Base-by-base conservation (phyloP, 495 filamentous ascomycete genomes). In the Rostrohypoxylon terebratum region DNA sequence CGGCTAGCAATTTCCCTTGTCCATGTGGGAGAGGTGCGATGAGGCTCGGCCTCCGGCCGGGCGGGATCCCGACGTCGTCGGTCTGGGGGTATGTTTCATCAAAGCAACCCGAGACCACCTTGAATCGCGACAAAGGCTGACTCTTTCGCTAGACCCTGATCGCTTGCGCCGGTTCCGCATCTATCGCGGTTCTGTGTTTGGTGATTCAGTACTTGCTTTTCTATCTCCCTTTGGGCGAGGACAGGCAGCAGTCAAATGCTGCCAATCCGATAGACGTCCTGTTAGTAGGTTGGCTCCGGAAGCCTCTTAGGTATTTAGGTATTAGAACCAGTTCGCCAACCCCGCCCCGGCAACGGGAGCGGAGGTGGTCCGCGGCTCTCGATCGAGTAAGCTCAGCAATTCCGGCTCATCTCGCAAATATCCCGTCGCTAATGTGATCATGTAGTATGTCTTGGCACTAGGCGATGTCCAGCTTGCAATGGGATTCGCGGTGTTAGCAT, bases 11-110 rank as follows among this genome's bases (percentile, higher is more conserved):
- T 59, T 55, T 55, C 66, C 71, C 66, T 74, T 69, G 54, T 74
- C 63, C 44, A 74, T 74, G 71, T 68, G 71, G 71, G 66, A 74
- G 62, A 59, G 63, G 55, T 74, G 71, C 71, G 66, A 74, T 67
- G 71, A 74, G 50, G 62, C 62, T 48, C 66, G 63, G 71, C 66
- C 59, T 66, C 66, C 66, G 58, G 71, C 71, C 54, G 71, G 71
- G 62, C 71, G 55, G 66, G 71, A 70, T 67, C 66, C 71, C 59
- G 71, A 74, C 51, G 66, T 70, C 63, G 63, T 74, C 62, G 71
- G 71, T 14, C 45, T 74, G 34, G 71, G 71, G 57, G 71, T 74
- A 70, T 7, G 71, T 74, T 44, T n/a, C 16, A 48, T 61, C 53
- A 40, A 33, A 57, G 40, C 20, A 25, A 20, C 53, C 44, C 20